Conservation (phyloP, 768 basidiomycete species). For the Termitomyces eurrhizus region DNA sequence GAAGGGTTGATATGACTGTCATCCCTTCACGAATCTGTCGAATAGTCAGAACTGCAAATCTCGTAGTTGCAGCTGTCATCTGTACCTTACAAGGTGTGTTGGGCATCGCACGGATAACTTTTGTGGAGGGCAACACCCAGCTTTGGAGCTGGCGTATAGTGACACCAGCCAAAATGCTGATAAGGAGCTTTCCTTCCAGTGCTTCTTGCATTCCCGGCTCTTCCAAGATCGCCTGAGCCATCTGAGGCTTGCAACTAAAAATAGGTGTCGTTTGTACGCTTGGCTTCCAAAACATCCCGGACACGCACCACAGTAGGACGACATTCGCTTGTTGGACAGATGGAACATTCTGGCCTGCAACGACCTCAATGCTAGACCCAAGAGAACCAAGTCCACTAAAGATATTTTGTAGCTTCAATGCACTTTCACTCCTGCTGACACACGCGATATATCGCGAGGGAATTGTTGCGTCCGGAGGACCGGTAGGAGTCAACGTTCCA, state of each 20-base stretch:
- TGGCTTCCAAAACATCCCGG: not conserved
- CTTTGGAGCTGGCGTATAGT: constrained; percentile 75
- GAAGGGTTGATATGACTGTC: constrained; percentile 86
- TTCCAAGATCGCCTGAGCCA: constrained; percentile 69
- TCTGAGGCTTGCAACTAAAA: constrained; percentile 88
- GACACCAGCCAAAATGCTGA: constrained; percentile 97
- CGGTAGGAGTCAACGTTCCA: constrained; percentile 69
- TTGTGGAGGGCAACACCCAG: constrained; percentile 75
- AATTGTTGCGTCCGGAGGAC: constrained; percentile 58
- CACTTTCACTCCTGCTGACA: constrained; percentile 77
- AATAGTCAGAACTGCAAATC: not conserved
- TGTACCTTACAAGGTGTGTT: constrained; percentile 94
- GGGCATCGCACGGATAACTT: constrained; percentile 95
- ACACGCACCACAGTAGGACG: constrained; percentile 77
- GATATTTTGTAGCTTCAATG: constrained; percentile 53
- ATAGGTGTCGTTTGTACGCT: constrained; percentile 1
- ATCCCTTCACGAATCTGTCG: constrained; percentile 95
- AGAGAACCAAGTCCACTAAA: constrained; percentile 59
- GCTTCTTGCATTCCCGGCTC: constrained; percentile 79
- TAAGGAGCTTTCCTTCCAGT: constrained; percentile 83
- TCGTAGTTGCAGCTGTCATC: not conserved
- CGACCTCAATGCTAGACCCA: constrained; percentile 67
- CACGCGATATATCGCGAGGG: constrained; percentile 85
- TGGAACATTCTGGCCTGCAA: constrained; percentile 63
- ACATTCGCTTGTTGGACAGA: constrained; percentile 79